A percentile compares a stretch with the other conserved stretches of the same genome.
Conservation (phyloP, 1,139 yeast genomes). For the Kazachstania sp. region DNA sequence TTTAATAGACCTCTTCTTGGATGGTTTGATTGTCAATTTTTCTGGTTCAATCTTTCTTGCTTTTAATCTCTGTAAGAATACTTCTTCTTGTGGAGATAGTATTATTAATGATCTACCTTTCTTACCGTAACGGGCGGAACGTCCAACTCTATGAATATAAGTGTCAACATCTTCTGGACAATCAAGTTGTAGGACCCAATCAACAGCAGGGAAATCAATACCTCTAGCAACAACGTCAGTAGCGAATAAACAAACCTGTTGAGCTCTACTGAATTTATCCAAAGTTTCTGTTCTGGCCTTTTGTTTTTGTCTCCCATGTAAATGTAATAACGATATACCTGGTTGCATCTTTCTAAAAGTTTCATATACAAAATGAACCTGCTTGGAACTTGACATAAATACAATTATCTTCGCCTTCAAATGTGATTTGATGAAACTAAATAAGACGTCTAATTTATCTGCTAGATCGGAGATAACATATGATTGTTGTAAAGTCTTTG, state of each 20-base stretch:
- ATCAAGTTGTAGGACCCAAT: constrained; percentile 95
- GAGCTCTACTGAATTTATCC: constrained; percentile 74
- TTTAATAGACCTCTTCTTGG: constrained; percentile 69
- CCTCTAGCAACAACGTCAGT: constrained; percentile 98
- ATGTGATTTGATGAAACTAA: constrained; percentile 87
- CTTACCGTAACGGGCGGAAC: constrained; percentile 91
- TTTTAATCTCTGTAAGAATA: constrained; percentile 57
- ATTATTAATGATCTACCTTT: constrained; percentile 77
- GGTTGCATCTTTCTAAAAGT: constrained; percentile 89
- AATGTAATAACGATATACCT: constrained; percentile 83
- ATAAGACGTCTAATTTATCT: constrained; percentile 76
- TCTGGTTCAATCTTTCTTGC: constrained; percentile 60
- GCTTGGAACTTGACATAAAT: constrained; percentile 86
- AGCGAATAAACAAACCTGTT: constrained; percentile 82
- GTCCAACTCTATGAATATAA: constrained; percentile 92
- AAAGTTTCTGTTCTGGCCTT: constrained; percentile 87
- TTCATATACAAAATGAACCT: constrained; percentile 90
- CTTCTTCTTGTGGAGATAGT: constrained; percentile 77
- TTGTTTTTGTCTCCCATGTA: constrained; percentile 95
- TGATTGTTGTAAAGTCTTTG: constrained; percentile 76
- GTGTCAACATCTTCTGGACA: constrained; percentile 96
- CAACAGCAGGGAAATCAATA: constrained; percentile 91
- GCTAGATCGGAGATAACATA: constrained; percentile 63
- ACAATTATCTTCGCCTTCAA: constrained; percentile 77
- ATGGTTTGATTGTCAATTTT: constrained; percentile 64